Evolutionary conservation across 2,329 filamentous ascomycete genomes (phyloP).

Genomic region (Sporothrix globosa): DNA sequence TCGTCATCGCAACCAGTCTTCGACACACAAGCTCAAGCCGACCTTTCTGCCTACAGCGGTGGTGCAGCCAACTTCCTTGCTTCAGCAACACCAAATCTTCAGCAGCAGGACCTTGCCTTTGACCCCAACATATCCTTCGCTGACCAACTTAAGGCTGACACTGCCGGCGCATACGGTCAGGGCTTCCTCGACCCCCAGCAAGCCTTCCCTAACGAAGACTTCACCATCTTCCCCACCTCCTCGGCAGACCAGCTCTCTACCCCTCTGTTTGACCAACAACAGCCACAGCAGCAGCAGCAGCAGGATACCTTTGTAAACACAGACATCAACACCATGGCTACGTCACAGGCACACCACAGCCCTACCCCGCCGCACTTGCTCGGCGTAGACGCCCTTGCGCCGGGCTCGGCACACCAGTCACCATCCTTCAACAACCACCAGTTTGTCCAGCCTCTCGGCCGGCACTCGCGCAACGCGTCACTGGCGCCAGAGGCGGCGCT

Average conservation of each 20-base stretch:
- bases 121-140: slow-evolving; percentile 51
- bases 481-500: slow-evolving; percentile 61
- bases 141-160: slow-evolving; percentile 49
- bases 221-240: slow-evolving; percentile 64
- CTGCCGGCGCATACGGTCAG: slow-evolving; percentile 39
- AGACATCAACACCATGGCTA: slow-evolving; percentile 59
- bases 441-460: slow-evolving; percentile 54
- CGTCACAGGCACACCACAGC: slow-evolving; percentile 59
- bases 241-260: slow-evolving; percentile 63
- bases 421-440: slow-evolving; percentile 61
- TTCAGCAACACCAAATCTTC: slow-evolving; percentile 46
- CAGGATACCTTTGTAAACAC: slow-evolving; percentile 39
- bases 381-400: slow-evolving; percentile 49
- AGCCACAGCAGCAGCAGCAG: slow-evolving; percentile 17
- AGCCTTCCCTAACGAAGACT: slow-evolving; percentile 58
- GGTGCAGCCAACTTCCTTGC: slow-evolving; percentile 53
- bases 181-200: slow-evolving; percentile 52
- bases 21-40: slow-evolving; percentile 45
- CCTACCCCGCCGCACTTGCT: slow-evolving; percentile 59
- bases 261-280: slow-evolving; percentile 59
- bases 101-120: slow-evolving; percentile 47
- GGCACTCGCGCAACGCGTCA: slow-evolving; percentile 60
- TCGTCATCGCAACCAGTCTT: slow-evolving; percentile 50
- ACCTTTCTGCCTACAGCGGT: slow-evolving; percentile 53
- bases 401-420: slow-evolving; percentile 57